Conservation (phyloP, 73 alveolate species). For the Paramecium primaurelia region DNA sequence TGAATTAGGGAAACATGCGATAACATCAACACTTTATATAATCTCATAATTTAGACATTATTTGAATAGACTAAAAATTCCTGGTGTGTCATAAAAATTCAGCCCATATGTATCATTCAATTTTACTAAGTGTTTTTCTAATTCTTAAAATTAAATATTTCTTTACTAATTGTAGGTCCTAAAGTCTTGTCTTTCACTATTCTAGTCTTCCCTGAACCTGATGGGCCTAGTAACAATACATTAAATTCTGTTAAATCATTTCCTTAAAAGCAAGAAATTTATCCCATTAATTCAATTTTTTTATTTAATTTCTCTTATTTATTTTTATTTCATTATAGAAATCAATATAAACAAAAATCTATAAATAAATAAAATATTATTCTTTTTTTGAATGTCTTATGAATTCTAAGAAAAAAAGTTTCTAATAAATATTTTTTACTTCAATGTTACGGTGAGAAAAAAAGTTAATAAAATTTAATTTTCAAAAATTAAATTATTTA, state of each 20-base stretch:
- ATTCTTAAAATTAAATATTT: background rate
- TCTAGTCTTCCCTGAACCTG: conserved; percentile 43
- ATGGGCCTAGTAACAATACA: conserved; percentile 16
- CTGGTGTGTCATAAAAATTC: conserved; percentile 11
- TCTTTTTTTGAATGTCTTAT: no score
- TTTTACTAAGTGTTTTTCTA: background rate
- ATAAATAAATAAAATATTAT: background rate
- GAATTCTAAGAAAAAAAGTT: no score
- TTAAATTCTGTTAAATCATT: background rate
- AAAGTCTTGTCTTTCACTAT: background rate
- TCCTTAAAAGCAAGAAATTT: background rate
- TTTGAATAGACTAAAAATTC: conserved; percentile 17
- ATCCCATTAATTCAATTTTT: background rate
- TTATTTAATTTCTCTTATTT: background rate
- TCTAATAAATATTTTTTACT: no score
- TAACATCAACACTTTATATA: background rate
- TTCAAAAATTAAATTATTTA: no score
- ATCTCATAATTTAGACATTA: background rate
- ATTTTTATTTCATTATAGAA: background rate
- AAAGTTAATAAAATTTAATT: no score
- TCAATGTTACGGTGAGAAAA: no score
- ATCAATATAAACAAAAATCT: background rate
- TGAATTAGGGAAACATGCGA: background rate
- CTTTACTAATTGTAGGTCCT: conserved; percentile 33
- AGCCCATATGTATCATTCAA: background rate